Base-by-base conservation (phyloP, 805 yeast genomes). In the Saccharomycopsis guyanensis region DNA sequence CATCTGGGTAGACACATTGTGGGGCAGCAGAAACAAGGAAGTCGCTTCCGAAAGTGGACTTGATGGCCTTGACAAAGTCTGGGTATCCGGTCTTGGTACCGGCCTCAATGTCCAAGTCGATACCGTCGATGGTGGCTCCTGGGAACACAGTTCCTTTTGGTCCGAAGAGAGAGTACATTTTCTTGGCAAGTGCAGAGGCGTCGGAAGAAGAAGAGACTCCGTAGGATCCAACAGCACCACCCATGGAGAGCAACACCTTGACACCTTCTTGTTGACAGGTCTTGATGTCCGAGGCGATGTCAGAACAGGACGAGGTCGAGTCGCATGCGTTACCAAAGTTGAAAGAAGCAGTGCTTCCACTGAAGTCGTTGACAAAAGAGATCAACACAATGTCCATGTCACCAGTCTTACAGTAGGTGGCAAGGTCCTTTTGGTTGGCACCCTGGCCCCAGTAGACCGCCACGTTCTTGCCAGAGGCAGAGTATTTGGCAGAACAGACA, bases 1-100 rank as follows among this genome's bases (percentile, higher is more conserved):
- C 81, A 66, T 88, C 96, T 19, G 95, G 95, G 61, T 79, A 82
- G 24, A 78, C 81, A 68, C 96, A 88, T 67, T 87, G 95, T 18
- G 96, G 96, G 53, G 96, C 89, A 55, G 95, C 95, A 45, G 93
- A 80, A 38, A 87, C 66, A 61, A 80, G 85, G 67, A 80, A 85
- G 29, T 64, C 56, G 63, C 78, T 82, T 3, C 42, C 42, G n/a
- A 39, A 39, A 23, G 24, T 39, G 8, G 48, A 47, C 44, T 66
- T 62, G 5, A 60, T 55, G 3, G 50, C 47, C 37, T 63, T 68
- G 13, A 76, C 82, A 44, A 82, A 61, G 76, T 75, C 43, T n/a
- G 81, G 73, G 33, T 76, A 73, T 57, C 80, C 82, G n/a, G 95
- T 95, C 1, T 69, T 66, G 43, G 71, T 69, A 47, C 69, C 62